Base-by-base conservation (phyloP, 306 rosid species). In the Citrullus amarus region DNA sequence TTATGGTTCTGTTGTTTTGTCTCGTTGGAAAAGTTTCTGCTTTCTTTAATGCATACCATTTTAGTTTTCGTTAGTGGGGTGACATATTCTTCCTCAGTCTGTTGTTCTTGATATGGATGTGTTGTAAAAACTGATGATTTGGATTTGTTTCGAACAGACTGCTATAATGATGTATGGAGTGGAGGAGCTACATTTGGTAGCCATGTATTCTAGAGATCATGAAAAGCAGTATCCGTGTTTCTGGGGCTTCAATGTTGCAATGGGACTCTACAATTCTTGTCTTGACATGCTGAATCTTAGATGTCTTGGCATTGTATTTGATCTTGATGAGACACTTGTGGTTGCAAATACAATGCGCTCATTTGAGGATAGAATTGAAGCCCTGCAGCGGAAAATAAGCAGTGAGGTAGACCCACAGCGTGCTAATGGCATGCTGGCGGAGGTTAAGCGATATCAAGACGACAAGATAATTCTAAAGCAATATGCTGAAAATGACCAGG, bases 331-430 rank as follows among this genome's bases (percentile, higher is more conserved):
- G 85, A 96, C 99, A 20, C 99, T 96, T 62, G 83, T 96, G 70
- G 99, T 96, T 48, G 99, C 99, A 53, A 96, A 96, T 80, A 96
- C 99, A 85, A 91, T 92, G 99, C 97, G 99, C 16, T 96, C 99
- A 3, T 96, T 96, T 76, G 99, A 96, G 87, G 99, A 96, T 83
- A 86, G 96, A 84, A 96, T 96, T 81, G 99, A 96, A 62, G 93
- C 91, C 50, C 91, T 96, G 28, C 98, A 92, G 88, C 86, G 99
- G 78, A 96, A 96, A 88, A 81, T 96, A 65, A 93, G 62, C 86
- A 78, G 84, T 38, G 99, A 96, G 86, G 82, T 81, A 76, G 99
- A 96, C 85, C 88, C 88, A 17, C 99, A 87, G 80, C 88, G 99
- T 44, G 84, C 92, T 72, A 80, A 96, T 32, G 91, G 98, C 55